Evolutionary conservation across 768 basidiomycete genomes (phyloP).

Genomic region (Xerocomellus amylosporus): DNA sequence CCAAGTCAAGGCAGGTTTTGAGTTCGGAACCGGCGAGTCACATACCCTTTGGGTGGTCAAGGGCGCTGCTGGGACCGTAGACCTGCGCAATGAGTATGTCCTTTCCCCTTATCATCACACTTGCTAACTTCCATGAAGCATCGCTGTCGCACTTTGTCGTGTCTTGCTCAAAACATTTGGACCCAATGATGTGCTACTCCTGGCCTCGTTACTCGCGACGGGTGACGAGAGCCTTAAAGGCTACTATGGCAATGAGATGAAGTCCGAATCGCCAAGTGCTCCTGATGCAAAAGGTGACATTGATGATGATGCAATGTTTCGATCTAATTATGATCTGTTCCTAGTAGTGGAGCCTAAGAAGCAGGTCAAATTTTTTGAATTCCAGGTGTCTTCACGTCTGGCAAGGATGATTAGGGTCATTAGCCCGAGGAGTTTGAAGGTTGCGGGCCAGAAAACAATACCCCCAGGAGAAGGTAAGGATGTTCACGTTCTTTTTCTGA

Average conservation of each 20-base stretch:
- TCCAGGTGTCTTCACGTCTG: background rate
- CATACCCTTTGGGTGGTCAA: slow-evolving; percentile 12
- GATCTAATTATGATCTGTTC: background rate
- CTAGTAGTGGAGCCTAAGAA: background rate
- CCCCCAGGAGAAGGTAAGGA: background rate
- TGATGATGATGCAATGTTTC: background rate
- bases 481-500: background rate
- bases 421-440: background rate
- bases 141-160: slow-evolving; percentile 12
- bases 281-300: background rate
- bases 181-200: slow-evolving; percentile 12
- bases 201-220: slow-evolving; percentile 8
- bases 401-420: background rate
- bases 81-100: slow-evolving; percentile 8
- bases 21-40: background rate
- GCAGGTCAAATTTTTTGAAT: background rate
- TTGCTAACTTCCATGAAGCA: background rate
- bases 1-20: slow-evolving; percentile 4
- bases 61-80: background rate
- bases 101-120: background rate
- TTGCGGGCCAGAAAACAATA: background rate
- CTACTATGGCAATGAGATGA: background rate
- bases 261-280: background rate
- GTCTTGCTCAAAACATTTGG: slow-evolving; percentile 11
- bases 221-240: background rate